phyloP scores from a whole-genome alignment of 176 grass and related monocot species.

The Carex myosuroides region DNA sequence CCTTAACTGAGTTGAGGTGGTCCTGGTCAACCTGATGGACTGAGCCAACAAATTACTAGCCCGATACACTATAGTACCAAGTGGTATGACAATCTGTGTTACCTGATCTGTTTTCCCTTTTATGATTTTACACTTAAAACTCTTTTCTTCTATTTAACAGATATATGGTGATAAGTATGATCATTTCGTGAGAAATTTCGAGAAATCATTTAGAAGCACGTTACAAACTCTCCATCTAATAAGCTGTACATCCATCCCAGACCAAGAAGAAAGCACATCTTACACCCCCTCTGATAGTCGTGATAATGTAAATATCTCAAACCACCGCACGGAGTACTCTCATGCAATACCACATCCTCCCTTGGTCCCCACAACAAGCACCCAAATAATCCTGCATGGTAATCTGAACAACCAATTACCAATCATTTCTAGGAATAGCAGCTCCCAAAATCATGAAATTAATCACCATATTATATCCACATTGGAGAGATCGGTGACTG shows the following conservation, averaged over 20 bases:
- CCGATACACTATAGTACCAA: background rate
- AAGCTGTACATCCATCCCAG: conserved; percentile 37
- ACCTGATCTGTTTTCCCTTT: background rate
- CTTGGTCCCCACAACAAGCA: conserved; percentile 20
- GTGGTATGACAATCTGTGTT: background rate
- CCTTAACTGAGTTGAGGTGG: background rate
- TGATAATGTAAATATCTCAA: conserved; percentile 24
- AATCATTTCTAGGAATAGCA: conserved; percentile 21
- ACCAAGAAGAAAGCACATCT: conserved; percentile 20
- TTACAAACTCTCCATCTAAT: conserved; percentile 73
- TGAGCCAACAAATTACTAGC: background rate
- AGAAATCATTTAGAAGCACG: conserved; percentile 93
- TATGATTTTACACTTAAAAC: background rate
- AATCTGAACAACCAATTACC: conserved; percentile 37
- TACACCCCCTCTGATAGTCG: conserved; percentile 25
- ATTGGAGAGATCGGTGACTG: conserved; percentile 65
- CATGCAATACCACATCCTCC: conserved; percentile 10
- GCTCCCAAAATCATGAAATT: conserved; percentile 14
- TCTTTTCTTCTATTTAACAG: conserved; percentile 36
- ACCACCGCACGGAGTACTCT: conserved; percentile 15
- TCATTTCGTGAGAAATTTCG: conserved; percentile 76
- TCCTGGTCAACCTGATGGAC: background rate
- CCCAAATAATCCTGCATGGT: conserved; percentile 40
- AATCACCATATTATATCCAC: conserved; percentile 46
- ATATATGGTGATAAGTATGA: conserved; percentile 78